Base-by-base conservation (phyloP, 768 basidiomycete species). In the Boletus subparvulus region DNA sequence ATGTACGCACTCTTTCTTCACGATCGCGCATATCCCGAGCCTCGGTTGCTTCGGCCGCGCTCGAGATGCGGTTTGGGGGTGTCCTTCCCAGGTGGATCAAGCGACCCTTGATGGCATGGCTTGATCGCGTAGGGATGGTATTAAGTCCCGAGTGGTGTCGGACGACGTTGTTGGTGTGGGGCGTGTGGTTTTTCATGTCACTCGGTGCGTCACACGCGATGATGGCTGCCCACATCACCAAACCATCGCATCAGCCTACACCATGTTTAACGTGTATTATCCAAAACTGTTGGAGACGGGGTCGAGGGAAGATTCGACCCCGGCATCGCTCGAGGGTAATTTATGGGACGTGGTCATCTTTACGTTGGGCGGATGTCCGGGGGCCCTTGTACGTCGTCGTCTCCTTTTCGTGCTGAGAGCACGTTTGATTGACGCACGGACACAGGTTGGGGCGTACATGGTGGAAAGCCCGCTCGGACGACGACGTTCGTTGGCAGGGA, bases 241-340 rank as follows among this genome's bases (percentile, higher is more conserved):
- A 32, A 47, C 35, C 1, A n/a, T 39, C 26, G 30, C 21, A n/a
- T 17, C 44, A 90, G 89, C 84, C 0, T 93, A 86, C 65, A 94
- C 91, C 3, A 93, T 96, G 86, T 95, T 96, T 73, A 96, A 95
- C 66, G 91, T 94, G 28, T 96, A 84, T 67, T 79, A 94, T 19
- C 94, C 94, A 0, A 95, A 92, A 65, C 75, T 94, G 12, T 74
- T 96, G 37, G 94, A 96, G 73, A 80, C 81, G 28, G 58, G 59
- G 3, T 56, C 66, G 3, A 56, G 52, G n/a, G 56, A 60, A 6
- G 55, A 65, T 14, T 55, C 55, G 14, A 60, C 66, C 13, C 67
- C 77, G 2, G 81, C 82, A 64, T 77, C 80, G 1, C 68, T 87
- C 16, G 79, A 82, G 62, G 82, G 80, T 54, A 88, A 83, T 43